Conservation (phyloP, 768 basidiomycete genomes). For the Leucocoprinus birnbaumii region DNA sequence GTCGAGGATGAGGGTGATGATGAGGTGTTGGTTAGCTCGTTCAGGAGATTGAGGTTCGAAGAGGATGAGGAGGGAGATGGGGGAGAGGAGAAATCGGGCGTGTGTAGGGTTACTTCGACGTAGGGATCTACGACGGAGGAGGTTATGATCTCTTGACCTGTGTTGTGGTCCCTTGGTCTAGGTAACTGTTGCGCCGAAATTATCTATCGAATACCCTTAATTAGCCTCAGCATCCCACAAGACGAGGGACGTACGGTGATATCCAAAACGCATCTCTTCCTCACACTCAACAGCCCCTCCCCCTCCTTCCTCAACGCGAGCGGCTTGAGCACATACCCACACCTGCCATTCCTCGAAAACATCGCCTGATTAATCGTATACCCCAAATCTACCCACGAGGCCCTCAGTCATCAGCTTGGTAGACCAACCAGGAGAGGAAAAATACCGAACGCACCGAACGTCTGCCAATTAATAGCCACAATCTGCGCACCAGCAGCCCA, state of each 20-base stretch:
- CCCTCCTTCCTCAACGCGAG: constrained; percentile 63
- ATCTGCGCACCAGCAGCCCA: constrained; percentile 90
- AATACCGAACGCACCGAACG: constrained; percentile 60
- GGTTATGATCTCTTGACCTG: constrained; percentile 62
- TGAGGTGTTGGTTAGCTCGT: constrained; percentile 13
- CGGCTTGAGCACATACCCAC: constrained; percentile 91
- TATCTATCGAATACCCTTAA: constrained; percentile 16
- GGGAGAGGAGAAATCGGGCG: constrained; percentile 79
- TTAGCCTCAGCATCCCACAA: neutral
- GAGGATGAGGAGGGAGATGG: constrained; percentile 22
- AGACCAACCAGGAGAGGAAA: neutral
- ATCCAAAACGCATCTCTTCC: constrained; percentile 59
- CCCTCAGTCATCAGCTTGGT: neutral
- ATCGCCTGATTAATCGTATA: constrained; percentile 93
- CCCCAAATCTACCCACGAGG: constrained; percentile 61
- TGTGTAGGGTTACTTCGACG: constrained; percentile 63
- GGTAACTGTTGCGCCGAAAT: constrained; percentile 94
- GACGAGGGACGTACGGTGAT: constrained; percentile 44
- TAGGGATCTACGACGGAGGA: constrained; percentile 61
- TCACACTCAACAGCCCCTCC: constrained; percentile 51
- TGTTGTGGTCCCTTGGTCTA: constrained; percentile 58
- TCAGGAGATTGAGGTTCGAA: too few relatives aligned
- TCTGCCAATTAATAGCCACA: constrained; percentile 98
- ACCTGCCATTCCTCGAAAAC: constrained; percentile 89
- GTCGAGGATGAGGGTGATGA: constrained; percentile 22